Conservation (phyloP, 768 basidiomycete species). For the Lenzites betulinus region DNA sequence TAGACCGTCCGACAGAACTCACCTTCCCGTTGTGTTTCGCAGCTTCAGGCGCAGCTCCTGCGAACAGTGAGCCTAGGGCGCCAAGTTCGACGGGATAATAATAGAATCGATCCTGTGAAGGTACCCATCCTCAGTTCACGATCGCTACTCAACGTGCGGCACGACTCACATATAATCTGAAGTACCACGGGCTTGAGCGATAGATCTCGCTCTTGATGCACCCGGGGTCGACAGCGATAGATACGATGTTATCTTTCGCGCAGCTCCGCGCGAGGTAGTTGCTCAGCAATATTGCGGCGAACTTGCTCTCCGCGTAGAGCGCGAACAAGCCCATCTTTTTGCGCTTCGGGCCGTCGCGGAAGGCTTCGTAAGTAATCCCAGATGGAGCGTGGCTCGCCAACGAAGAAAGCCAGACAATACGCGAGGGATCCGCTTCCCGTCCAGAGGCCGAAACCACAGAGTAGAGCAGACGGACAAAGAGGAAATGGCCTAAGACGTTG, state of each 20-base stretch:
- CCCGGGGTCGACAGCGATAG: constrained; percentile 50
- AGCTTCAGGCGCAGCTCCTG: constrained; percentile 43
- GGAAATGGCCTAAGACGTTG: constrained; percentile 47
- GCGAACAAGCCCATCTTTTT: constrained; percentile 8
- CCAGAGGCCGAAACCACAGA: constrained; percentile 38
- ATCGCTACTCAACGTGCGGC: not conserved
- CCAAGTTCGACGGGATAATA: constrained; percentile 36
- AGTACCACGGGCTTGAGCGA: not conserved
- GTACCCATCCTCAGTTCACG: not conserved
- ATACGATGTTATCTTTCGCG: constrained; percentile 46
- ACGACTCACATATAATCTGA: not conserved
- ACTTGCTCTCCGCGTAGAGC: constrained; percentile 41
- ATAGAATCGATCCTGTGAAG: constrained; percentile 20
- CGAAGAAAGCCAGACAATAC: constrained; percentile 49
- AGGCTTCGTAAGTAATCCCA: constrained; percentile 40
- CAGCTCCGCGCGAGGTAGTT: constrained; percentile 45
- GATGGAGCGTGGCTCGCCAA: constrained; percentile 32
- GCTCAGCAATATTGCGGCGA: constrained; percentile 43
- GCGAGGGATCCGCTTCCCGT: constrained; percentile 51
- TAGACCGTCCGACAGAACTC: not conserved
- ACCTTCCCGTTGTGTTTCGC: constrained; percentile 45
- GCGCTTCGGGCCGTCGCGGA: constrained; percentile 28
- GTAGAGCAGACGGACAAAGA: constrained; percentile 39
- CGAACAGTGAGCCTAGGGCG: constrained; percentile 48
- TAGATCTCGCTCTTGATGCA: constrained; percentile 27